These are phyloP conservation scores for Saccharum spontaneum DNA, from an alignment of 176 grass and related monocot species.

Conservation along the genomic window DNA sequence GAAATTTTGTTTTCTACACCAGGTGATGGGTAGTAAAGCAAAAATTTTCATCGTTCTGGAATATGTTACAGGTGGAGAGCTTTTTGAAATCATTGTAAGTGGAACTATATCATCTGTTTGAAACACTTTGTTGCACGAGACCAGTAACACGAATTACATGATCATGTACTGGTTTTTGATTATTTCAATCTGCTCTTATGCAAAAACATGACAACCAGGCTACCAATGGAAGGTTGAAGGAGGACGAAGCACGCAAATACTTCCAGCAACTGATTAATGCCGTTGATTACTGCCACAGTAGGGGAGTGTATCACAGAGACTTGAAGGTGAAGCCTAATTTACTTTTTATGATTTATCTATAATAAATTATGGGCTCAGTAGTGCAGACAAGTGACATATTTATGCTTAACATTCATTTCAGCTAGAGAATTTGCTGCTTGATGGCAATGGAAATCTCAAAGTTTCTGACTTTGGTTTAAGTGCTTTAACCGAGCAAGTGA, in stretches of 20 bases:
- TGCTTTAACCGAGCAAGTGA: conserved; percentile 91
- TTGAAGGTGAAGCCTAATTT: conserved; percentile 66
- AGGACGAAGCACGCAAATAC: conserved; percentile 90
- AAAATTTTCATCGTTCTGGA: conserved; percentile 98
- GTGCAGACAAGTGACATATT: conserved; percentile 22
- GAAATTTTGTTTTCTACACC: conserved; percentile 27
- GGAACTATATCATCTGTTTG: conserved; percentile 18
- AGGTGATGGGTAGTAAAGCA: conserved; percentile 99
- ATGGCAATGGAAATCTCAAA: conserved; percentile 87
- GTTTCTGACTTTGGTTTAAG: conserved; percentile 98
- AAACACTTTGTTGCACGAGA: background rate
- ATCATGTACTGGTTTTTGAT: conserved; percentile 19
- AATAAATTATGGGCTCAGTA: conserved; percentile 17
- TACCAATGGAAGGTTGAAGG: conserved; percentile 78
- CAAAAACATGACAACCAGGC: conserved; percentile 41
- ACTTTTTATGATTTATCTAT: background rate
- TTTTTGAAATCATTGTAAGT: conserved; percentile 99
- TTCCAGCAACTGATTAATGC: conserved; percentile 96
- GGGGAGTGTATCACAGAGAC: conserved; percentile 97
- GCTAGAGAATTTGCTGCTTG: conserved; percentile 97
- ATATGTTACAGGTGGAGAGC: conserved; percentile 94
- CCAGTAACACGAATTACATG: background rate
- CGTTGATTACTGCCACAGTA: conserved; percentile 97
- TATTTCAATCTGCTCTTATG: conserved; percentile 2
- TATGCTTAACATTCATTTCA: conserved; percentile 46